Conservation (phyloP, 805 yeast genomes). For the Candida nitratophila region DNA sequence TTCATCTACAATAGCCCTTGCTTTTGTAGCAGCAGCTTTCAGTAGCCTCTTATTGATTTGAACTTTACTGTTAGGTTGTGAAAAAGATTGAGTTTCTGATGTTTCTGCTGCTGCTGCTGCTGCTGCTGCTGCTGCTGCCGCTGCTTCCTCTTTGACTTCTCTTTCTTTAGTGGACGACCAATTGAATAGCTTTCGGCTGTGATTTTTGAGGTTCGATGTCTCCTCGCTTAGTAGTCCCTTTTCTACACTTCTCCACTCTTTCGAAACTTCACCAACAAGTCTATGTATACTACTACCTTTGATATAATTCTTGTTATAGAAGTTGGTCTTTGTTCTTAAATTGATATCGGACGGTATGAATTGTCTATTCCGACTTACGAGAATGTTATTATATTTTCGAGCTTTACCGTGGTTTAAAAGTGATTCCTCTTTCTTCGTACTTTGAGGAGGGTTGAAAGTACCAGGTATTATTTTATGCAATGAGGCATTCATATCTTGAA, state of each 20-base stretch:
- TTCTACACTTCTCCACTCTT: constrained; percentile 21
- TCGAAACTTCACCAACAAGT: constrained; percentile 8
- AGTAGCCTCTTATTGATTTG: constrained; percentile 16
- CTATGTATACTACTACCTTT: constrained; percentile 7
- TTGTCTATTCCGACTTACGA: constrained; percentile 7
- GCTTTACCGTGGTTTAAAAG: constrained; percentile 3
- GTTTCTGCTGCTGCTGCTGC: background rate
- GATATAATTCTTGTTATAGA: constrained; percentile 14
- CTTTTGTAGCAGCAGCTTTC: constrained; percentile 12
- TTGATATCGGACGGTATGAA: background rate
- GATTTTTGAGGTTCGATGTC: constrained; percentile 1
- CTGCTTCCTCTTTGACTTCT: background rate
- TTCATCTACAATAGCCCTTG: constrained; percentile 15
- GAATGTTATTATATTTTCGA: constrained; percentile 6
- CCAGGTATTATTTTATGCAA: constrained; percentile 3
- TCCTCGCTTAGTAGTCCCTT: constrained; percentile 12
- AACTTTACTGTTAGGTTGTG: constrained; percentile 3
- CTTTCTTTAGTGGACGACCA: constrained; percentile 9
- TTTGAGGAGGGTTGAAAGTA: background rate
- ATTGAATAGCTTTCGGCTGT: constrained; percentile 8
- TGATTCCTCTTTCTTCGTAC: background rate
- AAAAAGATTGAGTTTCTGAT: no score
- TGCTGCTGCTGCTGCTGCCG: no score
- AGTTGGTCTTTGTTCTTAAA: constrained; percentile 6
- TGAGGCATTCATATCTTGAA: constrained; percentile 4